Conservation (phyloP, 805 yeast genomes). For the Ogataea salicorniae region DNA sequence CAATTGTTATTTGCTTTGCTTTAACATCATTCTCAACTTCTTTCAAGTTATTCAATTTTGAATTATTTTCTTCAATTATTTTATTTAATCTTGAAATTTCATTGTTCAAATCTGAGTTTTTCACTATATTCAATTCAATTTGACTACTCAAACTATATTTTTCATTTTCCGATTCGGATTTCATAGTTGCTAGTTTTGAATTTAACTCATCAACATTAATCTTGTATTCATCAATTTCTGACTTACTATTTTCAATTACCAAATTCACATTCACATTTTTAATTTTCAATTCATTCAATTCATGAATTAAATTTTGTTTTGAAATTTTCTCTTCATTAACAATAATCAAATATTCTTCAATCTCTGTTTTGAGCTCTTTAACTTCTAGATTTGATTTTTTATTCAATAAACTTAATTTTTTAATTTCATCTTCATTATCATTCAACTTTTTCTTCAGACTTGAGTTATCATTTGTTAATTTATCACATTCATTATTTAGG, state of each 20-base stretch:
- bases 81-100: conserved; percentile 8
- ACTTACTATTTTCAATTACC: conserved; percentile 26
- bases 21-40: conserved; percentile 50
- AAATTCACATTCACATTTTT: conserved; percentile 16
- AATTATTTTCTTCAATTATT: conserved; percentile 12
- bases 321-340: conserved; percentile 37
- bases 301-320: conserved; percentile 42
- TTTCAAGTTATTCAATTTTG: conserved; percentile 21
- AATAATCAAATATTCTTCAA: conserved; percentile 32
- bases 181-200: conserved; percentile 3
- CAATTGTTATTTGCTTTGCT: conserved; percentile 74
- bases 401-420: conserved; percentile 33
- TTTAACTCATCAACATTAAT: conserved; percentile 15
- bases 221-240: conserved; percentile 20
- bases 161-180: conserved; percentile 19
- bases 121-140: conserved; percentile 16
- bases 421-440: conserved; percentile 36
- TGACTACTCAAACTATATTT: conserved; percentile 20
- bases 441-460: conserved; percentile 34
- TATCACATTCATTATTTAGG: conserved; percentile 51
- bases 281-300: conserved; percentile 31
- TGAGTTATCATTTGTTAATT: conserved; percentile 37
- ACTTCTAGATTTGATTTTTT: conserved; percentile 36
- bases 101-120: conserved; percentile 19
- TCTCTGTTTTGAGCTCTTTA: conserved; percentile 30